Evolutionary conservation across 192 early-diverging fungal species (phyloP).

Genomic region (Dissophora ornata): DNA sequence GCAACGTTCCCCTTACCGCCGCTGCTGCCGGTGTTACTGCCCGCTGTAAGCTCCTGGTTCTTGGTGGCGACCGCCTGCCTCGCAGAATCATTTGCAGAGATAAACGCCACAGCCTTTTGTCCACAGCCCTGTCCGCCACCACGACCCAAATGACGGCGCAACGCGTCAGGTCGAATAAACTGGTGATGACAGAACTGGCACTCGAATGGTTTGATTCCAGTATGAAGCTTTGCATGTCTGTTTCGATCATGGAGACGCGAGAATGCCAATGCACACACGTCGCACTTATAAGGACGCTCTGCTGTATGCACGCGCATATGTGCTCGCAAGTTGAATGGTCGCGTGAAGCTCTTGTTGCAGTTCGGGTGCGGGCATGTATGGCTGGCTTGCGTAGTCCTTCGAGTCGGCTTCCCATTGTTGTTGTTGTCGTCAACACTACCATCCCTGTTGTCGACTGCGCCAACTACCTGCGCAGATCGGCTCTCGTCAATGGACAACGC

Average conservation of each 20-base stretch:
- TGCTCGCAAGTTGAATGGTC: constrained; percentile 77
- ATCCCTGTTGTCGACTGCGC: not conserved
- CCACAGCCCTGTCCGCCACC: constrained; percentile 61
- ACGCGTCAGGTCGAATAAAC: constrained; percentile 81
- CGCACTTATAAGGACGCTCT: constrained; percentile 73
- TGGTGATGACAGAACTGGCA: constrained; percentile 74
- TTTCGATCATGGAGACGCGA: constrained; percentile 89
- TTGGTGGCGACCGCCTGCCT: not conserved
- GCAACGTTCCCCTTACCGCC: not conserved
- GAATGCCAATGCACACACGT: constrained; percentile 78
- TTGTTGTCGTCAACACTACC: not conserved
- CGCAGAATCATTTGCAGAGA: not conserved
- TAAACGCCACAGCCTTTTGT: constrained; percentile 37
- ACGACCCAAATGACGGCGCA: constrained; percentile 70
- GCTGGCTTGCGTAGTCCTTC: constrained; percentile 24
- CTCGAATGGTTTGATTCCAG: constrained; percentile 76
- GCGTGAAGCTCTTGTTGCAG: constrained; percentile 68
- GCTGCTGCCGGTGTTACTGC: not conserved
- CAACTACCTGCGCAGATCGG: constrained; percentile 3
- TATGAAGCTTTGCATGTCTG: constrained; percentile 82
- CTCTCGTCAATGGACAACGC: constrained; percentile 26
- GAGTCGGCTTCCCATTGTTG: constrained; percentile 14
- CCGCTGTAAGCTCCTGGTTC: too few species aligned
- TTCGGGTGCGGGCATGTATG: constrained; percentile 50
- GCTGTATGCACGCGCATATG: constrained; percentile 75